Conservation (phyloP, 805 yeast genomes). For the Yamadazyma insecticola region DNA sequence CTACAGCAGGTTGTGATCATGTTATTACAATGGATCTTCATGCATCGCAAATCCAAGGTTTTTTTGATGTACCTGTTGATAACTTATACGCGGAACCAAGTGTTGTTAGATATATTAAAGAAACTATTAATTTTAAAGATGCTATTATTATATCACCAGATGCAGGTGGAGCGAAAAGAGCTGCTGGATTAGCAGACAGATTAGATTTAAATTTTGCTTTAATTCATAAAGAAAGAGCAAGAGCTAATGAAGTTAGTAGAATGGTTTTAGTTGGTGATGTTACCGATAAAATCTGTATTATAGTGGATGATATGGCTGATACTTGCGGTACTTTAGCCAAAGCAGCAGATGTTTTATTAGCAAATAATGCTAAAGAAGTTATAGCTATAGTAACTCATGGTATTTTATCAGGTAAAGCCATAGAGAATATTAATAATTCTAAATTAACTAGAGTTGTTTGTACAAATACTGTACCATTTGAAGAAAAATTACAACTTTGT, state of each 20-base stretch:
- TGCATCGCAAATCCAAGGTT: conserved; percentile 97
- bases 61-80: conserved; percentile 92
- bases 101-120: conserved; percentile 75
- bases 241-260: conserved; percentile 89
- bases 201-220: conserved; percentile 90
- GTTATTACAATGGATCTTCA: conserved; percentile 96
- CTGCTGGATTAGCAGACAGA: conserved; percentile 88
- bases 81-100: conserved; percentile 94
- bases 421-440: conserved; percentile 63
- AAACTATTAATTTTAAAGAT: conserved; percentile 48
- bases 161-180: conserved; percentile 99
- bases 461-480: conserved; percentile 89
- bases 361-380: conserved; percentile 78
- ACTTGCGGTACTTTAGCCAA: conserved; percentile 96
- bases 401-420: conserved; percentile 81
- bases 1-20: conserved; percentile 93
- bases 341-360: conserved; percentile 83
- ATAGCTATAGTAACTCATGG: conserved; percentile 96
- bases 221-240: conserved; percentile 92
- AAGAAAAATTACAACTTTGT: conserved; percentile 53
- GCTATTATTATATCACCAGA: conserved; percentile 92
- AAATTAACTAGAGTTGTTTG: conserved; percentile 74
- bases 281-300: conserved; percentile 69
- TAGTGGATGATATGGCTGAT: conserved; percentile 98
- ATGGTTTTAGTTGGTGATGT: conserved; percentile 98